Conservation (phyloP, 306 rosid genomes). For the Urtica urens region DNA sequence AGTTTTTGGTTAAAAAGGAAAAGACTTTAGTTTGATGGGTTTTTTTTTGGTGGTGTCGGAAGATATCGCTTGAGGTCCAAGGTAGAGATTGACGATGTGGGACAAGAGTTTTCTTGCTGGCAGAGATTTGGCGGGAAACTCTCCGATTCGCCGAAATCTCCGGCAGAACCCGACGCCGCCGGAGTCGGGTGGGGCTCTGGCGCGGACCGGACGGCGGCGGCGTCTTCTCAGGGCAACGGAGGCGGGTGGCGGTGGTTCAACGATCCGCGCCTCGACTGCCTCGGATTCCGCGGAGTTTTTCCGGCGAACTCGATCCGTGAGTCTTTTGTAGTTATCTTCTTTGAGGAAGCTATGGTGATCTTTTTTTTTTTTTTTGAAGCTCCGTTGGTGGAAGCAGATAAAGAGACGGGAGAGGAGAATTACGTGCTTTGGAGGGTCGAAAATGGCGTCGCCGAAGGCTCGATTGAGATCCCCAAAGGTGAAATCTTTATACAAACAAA, state of each 20-base stretch:
- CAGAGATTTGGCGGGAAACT: slow-evolving; percentile 57
- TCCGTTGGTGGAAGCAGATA: slow-evolving; percentile 64
- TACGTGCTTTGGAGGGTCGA: slow-evolving; percentile 61
- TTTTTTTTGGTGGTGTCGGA: slow-evolving; percentile 1
- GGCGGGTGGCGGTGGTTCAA: slow-evolving; percentile 83
- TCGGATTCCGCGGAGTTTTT: slow-evolving; percentile 89
- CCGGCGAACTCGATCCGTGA: slow-evolving; percentile 58
- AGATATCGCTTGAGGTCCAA: slow-evolving; percentile 90
- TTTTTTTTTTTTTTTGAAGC: slow-evolving; percentile 37
- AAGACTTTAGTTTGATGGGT: too few species aligned
- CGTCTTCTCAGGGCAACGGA: slow-evolving; percentile 44
- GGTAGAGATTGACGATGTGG: slow-evolving; percentile 82
- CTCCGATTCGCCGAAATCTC: slow-evolving; percentile 25
- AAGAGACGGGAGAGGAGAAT: slow-evolving; percentile 73
- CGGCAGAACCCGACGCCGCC: slow-evolving; percentile 71
- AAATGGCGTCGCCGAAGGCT: slow-evolving; percentile 89
- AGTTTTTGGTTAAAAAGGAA: too few species aligned
- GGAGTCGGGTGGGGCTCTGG: slow-evolving; percentile 86
- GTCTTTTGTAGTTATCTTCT: slow-evolving; percentile 10
- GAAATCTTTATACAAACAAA: too few species aligned
- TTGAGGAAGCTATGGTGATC: background rate
- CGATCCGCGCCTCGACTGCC: slow-evolving; percentile 75
- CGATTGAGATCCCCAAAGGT: slow-evolving; percentile 86
- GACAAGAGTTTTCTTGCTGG: slow-evolving; percentile 69
- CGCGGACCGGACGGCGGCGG: slow-evolving; percentile 38